These are phyloP conservation scores for Brassica nigra DNA, from an alignment of 345 rosid genomes.

Conservation along the genomic window DNA sequence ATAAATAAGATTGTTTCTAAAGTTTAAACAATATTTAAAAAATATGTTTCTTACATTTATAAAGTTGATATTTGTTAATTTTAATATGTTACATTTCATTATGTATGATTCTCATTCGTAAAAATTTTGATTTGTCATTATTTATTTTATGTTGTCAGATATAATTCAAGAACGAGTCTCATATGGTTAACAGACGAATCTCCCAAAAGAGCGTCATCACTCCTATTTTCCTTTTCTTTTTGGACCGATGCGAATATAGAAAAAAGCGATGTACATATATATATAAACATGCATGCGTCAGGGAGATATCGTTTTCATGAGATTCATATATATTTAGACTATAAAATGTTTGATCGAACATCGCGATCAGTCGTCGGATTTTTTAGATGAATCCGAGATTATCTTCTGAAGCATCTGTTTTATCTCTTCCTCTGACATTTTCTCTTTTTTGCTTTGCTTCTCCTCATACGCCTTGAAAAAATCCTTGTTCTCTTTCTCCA, in stretches of 20 bases:
- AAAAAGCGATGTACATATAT: constrained; percentile 11
- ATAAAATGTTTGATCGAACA: constrained; percentile 19
- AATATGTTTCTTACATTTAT: no score
- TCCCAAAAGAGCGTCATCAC: constrained; percentile 26
- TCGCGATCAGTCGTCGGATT: constrained; percentile 44
- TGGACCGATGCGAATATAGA: constrained; percentile 30
- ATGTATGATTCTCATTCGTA: no score
- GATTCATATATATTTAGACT: constrained; percentile 12
- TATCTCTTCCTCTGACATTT: constrained; percentile 87
- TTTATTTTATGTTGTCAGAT: no score
- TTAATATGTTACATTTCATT: no score
- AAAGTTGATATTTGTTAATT: no score
- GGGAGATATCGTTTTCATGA: constrained; percentile 39
- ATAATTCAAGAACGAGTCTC: no score
- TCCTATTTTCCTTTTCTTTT: constrained; percentile 34
- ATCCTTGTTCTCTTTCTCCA: constrained; percentile 91
- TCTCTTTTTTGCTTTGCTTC: constrained; percentile 61
- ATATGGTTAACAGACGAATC: no score
- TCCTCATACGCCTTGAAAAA: constrained; percentile 74
- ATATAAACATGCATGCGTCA: constrained; percentile 36
- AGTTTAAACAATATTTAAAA: no score
- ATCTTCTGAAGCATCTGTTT: constrained; percentile 71
- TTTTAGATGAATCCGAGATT: constrained; percentile 62
- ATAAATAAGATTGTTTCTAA: no score
- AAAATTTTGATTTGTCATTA: no score